Base-by-base conservation (phyloP, 2,329 filamentous ascomycete genomes). In the Xylaria sp. region DNA sequence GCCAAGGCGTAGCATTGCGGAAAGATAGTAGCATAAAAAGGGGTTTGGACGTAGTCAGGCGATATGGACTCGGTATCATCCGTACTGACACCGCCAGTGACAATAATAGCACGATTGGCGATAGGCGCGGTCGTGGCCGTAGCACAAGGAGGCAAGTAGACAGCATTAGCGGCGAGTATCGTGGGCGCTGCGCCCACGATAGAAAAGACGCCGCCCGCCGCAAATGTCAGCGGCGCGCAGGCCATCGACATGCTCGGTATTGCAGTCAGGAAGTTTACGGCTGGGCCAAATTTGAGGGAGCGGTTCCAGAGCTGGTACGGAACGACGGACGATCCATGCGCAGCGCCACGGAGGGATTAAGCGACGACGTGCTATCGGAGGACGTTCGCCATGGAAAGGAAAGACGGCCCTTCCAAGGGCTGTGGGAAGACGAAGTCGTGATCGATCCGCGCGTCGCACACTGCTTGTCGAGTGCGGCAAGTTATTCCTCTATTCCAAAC, bases 1-100 rank as follows among this genome's bases (percentile, higher is more conserved):
- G 94, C 94, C 62, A 98, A 91, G 53, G 94, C 94, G 77, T 97
- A 99, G 75, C 93, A 91, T 80, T 97, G 94, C 15, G 96, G 95
- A 52, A 96, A 95, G 23, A 93, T 94, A 43, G 94, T 97, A 63
- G 94, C 91, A 80, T 97, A 97, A 80, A 99, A 99, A 9, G 94
- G 94, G 75, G 97, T 93, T 70, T 88, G 86, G 63, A 93, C 88
- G 79, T 90, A 80, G 43, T 81, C 78, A 30, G 79, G 78, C 56
- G 78, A 77, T 30, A 76, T 70, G 28, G 75, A 75, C 41, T 80
- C 74, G 60, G 76, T 74, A 71, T 82, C 75, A 71, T 83, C 80
- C 53, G 79, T 78, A 65, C 81, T 79, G 66, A 82, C 76, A 46
- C 80, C 78, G 12, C 78, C 78, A 63, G 82, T 82, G 48, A 81